phyloP scores from a whole-genome alignment of 2,329 filamentous ascomycete genomes.

The Claviceps digitariae region DNA sequence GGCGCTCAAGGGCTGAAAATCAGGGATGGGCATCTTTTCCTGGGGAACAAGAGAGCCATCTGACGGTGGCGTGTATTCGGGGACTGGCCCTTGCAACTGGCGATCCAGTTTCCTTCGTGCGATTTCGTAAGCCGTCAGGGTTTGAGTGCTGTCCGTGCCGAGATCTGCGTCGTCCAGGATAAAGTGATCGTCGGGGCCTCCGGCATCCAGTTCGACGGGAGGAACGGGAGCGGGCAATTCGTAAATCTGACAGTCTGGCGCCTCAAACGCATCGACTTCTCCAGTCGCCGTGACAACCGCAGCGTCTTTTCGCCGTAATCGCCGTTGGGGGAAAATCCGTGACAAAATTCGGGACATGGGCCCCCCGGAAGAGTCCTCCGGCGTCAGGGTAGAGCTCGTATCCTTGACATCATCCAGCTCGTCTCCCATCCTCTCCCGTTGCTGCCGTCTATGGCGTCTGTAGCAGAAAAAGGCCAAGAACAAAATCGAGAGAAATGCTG shows the following conservation, averaged over 20 bases:
- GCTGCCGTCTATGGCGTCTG: constrained; percentile 22
- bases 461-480: constrained; percentile 19
- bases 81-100: constrained; percentile 36
- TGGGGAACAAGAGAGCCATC: constrained; percentile 13
- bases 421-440: constrained; percentile 11
- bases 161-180: constrained; percentile 26
- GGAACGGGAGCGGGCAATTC: constrained; percentile 33
- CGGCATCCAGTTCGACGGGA: constrained; percentile 36
- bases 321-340: constrained; percentile 26
- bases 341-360: constrained; percentile 22
- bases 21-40: constrained; percentile 17
- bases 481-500: constrained; percentile 18
- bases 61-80: constrained; percentile 32
- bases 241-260: constrained; percentile 34
- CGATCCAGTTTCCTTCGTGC: constrained; percentile 36
- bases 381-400: constrained; percentile 19
- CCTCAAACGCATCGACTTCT: constrained; percentile 17
- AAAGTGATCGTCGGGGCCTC: constrained; percentile 21
- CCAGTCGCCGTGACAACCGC: constrained; percentile 8
- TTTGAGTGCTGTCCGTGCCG: constrained; percentile 25
- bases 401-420: constrained; percentile 24
- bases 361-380: constrained; percentile 12
- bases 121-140: constrained; percentile 35
- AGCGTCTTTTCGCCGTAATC: constrained; percentile 11
- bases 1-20: constrained; percentile 4